Evolutionary conservation across 1,284 basidiomycete genomes (phyloP).

Genomic region (Malassezia cuniculi): DNA sequence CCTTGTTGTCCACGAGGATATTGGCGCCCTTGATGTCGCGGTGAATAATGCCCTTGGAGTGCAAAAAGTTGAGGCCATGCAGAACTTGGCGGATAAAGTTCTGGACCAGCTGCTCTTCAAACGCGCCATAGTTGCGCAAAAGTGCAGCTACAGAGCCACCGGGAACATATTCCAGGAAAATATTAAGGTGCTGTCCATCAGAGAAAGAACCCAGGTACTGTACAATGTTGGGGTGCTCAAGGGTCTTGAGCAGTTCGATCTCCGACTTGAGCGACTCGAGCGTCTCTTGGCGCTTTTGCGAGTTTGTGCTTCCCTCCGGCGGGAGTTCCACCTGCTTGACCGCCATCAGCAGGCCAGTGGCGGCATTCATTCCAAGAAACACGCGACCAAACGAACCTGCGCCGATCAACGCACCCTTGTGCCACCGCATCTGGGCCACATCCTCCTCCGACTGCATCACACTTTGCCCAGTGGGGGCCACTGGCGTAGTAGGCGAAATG

Average conservation of each 20-base stretch:
- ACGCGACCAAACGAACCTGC: conserved; percentile 54
- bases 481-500: too few relatives aligned
- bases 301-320: conserved; percentile 69
- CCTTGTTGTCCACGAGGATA: conserved; percentile 95
- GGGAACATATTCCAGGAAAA: conserved; percentile 97
- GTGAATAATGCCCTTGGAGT: conserved; percentile 88
- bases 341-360: conserved; percentile 87
- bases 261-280: conserved; percentile 85
- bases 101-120: conserved; percentile 84
- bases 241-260: conserved; percentile 84
- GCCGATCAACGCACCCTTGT: conserved; percentile 94
- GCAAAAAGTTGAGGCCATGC: conserved; percentile 78
- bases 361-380: conserved; percentile 87
- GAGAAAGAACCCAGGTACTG: conserved; percentile 60
- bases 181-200: conserved; percentile 60
- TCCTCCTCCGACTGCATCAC: too few relatives aligned
- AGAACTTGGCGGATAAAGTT: conserved; percentile 92
- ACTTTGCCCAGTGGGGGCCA: too few relatives aligned
- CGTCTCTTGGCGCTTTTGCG: conserved; percentile 89
- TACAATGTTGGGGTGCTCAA: conserved; percentile 94
- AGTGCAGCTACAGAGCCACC: conserved; percentile 90
- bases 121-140: conserved; percentile 84
- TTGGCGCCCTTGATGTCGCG: conserved; percentile 98
- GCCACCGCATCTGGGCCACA: conserved; percentile 74
- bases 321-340: conserved; percentile 98